phyloP scores from a whole-genome alignment of 2,329 filamentous ascomycete genomes.

The Chaetomium strumarium region DNA sequence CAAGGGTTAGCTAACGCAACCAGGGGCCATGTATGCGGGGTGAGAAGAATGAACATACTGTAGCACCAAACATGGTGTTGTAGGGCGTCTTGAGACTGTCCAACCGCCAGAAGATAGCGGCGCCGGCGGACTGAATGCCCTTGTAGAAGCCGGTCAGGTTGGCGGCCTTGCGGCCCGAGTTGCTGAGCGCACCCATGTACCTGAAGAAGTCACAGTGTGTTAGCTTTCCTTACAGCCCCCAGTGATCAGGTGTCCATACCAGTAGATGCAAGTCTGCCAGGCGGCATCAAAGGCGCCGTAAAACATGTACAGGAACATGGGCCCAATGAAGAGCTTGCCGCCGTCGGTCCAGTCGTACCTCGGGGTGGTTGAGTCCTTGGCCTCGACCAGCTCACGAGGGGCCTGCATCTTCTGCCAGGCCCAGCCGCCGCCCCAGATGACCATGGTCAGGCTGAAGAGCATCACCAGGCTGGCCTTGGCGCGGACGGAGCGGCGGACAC shows the following conservation, averaged over 20 bases:
- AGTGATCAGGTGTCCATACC: constrained; percentile 56
- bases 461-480: constrained; percentile 58
- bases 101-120: constrained; percentile 68
- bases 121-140: constrained; percentile 76
- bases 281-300: constrained; percentile 85
- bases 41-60: constrained; percentile 32
- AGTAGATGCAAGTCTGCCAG: constrained; percentile 89
- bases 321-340: constrained; percentile 58
- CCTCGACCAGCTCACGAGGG: constrained; percentile 36
- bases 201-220: constrained; percentile 33
- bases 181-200: constrained; percentile 90
- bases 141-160: constrained; percentile 64
- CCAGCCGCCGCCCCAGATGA: constrained; percentile 77
- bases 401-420: constrained; percentile 63
- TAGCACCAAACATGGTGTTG: constrained; percentile 63
- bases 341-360: constrained; percentile 58
- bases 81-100: constrained; percentile 58
- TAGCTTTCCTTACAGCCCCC: too few species aligned
- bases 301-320: constrained; percentile 86
- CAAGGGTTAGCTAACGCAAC: background rate
- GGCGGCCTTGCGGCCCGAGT: constrained; percentile 85
- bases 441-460: constrained; percentile 66
- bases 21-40: background rate
- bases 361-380: constrained; percentile 19
- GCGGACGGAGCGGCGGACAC: constrained; percentile 56